Evolutionary conservation across 805 yeast species (phyloP), one percentile per base, ranked within the genome.

Genomic region (Starmera amethionina): DNA sequence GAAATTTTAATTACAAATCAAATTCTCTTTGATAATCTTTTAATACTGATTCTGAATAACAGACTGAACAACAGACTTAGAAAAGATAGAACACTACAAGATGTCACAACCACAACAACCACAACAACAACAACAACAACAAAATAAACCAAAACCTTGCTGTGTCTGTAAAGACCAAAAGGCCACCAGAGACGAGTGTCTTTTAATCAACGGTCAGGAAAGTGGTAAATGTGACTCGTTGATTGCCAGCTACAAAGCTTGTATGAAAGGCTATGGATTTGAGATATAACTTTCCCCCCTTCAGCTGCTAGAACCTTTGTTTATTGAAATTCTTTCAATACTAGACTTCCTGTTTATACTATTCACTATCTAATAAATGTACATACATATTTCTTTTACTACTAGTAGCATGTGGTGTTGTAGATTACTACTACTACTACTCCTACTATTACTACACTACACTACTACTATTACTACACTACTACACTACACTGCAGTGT

Each of bases 221-320:
- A 70, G 84, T 36, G 86, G 80, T 29, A 81, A 86, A 52, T 90
- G 98, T 63, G 74, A 79, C 43, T 74, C 72, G 41, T 59, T 86
- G 39, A 82, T 90, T 46, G 64, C 63, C 18, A 68, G 76, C 43
- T 93, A 93, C 70, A 89, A 88, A 62, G 55, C 57, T 27, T 90
- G 98, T 65, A 90, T 90, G 98, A 80, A 79, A 55, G 87, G 95
- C 15, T 90, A 64, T 59, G 98, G 98, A 0, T 90, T 90, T 62
- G 36, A 34, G 14, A 34, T 34, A 34, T 34, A 25, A 30, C 6
- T 13, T 29, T 10, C 31, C 31, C 10, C 12, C 31, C 13, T 29
- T 13, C 31, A 13, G 31, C 12, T n/a, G n/a, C n/a, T n/a, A n/a
- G n/a, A n/a, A n/a, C n/a, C n/a, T n/a, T n/a, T n/a, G n/a, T n/a